Conservation (phyloP, 140 eudicot genomes). For the Senecio squalidus region DNA sequence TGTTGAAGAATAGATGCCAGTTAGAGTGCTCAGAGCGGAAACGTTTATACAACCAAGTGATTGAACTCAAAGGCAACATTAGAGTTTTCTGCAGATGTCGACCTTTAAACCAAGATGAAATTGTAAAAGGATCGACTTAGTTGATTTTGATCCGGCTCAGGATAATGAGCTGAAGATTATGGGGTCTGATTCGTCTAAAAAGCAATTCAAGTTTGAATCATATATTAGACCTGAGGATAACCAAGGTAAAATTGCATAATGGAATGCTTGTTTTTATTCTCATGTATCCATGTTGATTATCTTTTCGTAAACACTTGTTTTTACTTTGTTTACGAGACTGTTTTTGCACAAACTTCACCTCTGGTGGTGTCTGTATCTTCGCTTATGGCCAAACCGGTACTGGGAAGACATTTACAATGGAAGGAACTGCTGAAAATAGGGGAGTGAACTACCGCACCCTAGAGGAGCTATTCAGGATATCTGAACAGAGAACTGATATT, state of each 20-base stretch:
- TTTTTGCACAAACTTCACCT: slow-evolving; percentile 64
- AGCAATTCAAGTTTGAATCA: slow-evolving; percentile 52
- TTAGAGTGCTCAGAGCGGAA: no score
- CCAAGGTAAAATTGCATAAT: slow-evolving; percentile 53
- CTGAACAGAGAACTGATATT: slow-evolving; percentile 48
- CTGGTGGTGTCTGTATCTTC: slow-evolving; percentile 68
- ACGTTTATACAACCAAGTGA: no score
- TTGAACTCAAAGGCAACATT: slow-evolving; percentile 75
- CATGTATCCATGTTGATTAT: no score
- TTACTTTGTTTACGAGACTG: slow-evolving; percentile 51
- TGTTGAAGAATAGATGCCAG: no score
- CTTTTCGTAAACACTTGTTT: no score
- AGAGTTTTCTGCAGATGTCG: slow-evolving; percentile 76
- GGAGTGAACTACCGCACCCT: slow-evolving; percentile 71
- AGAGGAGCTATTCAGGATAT: slow-evolving; percentile 43
- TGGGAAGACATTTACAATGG: slow-evolving; percentile 83
- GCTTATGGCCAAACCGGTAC: slow-evolving; percentile 83
- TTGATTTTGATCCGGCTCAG: slow-evolving; percentile 48
- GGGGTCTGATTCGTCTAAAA: slow-evolving; percentile 40
- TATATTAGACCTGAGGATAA: slow-evolving; percentile 54
- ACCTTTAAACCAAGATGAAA: slow-evolving; percentile 47
- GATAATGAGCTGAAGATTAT: slow-evolving; percentile 62
- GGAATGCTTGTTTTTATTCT: not conserved
- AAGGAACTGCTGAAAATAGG: slow-evolving; percentile 57
- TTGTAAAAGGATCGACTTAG: slow-evolving; percentile 28